phyloP scores from a whole-genome alignment of 805 yeast species.

The Suhomyces canberraensis region DNA sequence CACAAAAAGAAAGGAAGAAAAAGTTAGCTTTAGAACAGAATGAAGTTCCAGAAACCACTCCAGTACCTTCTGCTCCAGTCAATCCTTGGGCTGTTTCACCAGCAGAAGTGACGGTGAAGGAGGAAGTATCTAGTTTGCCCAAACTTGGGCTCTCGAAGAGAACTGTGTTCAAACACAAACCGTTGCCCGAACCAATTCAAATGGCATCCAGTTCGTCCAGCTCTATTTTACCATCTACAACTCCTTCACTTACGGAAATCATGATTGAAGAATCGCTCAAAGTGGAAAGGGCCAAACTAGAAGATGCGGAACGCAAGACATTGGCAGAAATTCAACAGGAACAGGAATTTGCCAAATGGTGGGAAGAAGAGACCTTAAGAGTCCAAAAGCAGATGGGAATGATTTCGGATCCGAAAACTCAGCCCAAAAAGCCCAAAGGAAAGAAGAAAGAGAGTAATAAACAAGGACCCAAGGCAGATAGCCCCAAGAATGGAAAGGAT shows the following conservation, averaged over 20 bases:
- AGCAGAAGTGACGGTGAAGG: background rate
- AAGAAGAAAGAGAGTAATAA: constrained; percentile 2
- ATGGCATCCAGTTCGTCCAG: background rate
- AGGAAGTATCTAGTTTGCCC: background rate
- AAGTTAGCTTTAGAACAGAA: constrained; percentile 2
- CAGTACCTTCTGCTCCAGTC: background rate
- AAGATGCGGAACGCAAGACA: constrained; percentile 36
- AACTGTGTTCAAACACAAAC: background rate
- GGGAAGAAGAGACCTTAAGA: constrained; percentile 72
- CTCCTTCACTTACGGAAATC: constrained; percentile 41
- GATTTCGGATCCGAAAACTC: background rate
- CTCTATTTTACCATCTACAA: background rate
- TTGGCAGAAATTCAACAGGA: constrained; percentile 75
- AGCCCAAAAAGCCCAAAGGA: constrained; percentile 1
- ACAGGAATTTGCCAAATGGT: constrained; percentile 84
- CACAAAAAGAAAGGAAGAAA: constrained; percentile 57
- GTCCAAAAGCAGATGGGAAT: constrained; percentile 46
- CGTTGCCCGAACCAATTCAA: background rate
- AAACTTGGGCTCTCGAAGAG: background rate
- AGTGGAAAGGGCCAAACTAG: constrained; percentile 26
- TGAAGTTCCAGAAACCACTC: background rate
- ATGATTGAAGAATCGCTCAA: constrained; percentile 46
- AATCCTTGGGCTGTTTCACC: constrained; percentile 6
- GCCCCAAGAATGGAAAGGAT: background rate
- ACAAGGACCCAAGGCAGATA: constrained; percentile 3